Evolutionary conservation across 2,329 filamentous ascomycete genomes (phyloP).

Genomic region (Pseudovirgaria hyperparasitica): DNA sequence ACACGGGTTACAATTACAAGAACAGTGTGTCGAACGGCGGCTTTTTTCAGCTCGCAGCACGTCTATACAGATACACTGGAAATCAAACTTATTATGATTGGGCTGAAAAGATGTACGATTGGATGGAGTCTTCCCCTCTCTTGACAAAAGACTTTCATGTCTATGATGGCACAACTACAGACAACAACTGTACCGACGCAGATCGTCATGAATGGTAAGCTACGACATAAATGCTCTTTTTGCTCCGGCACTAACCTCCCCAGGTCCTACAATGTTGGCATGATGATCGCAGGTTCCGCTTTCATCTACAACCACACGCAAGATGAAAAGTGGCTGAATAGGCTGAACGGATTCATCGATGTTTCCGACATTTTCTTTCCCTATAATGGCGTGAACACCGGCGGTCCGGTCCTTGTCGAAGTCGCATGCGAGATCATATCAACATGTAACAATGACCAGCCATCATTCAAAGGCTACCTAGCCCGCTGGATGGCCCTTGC

Average conservation of each 20-base stretch:
- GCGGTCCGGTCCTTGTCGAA: slow-evolving; percentile 50
- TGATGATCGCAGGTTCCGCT: slow-evolving; percentile 26
- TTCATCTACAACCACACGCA: slow-evolving; percentile 49
- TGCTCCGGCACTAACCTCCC: slow-evolving; percentile 53
- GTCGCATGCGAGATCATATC: slow-evolving; percentile 48
- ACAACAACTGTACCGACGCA: slow-evolving; percentile 36
- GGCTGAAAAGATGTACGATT: slow-evolving; percentile 31
- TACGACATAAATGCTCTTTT: slow-evolving; percentile 51
- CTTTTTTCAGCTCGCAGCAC: slow-evolving; percentile 37
- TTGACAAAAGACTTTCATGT: slow-evolving; percentile 43
- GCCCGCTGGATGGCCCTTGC: slow-evolving; percentile 51
- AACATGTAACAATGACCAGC: slow-evolving; percentile 58
- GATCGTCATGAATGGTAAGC: slow-evolving; percentile 49
- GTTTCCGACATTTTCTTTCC: slow-evolving; percentile 37
- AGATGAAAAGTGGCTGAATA: slow-evolving; percentile 40
- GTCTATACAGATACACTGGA: slow-evolving; percentile 22
- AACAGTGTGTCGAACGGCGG: slow-evolving; percentile 40
- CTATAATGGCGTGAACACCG: slow-evolving; percentile 31
- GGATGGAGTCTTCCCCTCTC: slow-evolving; percentile 36
- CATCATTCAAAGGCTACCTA: slow-evolving; percentile 59
- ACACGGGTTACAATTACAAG: slow-evolving; percentile 37
- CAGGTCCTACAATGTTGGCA: slow-evolving; percentile 23
- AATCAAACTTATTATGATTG: slow-evolving; percentile 50
- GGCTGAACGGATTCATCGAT: slow-evolving; percentile 39
- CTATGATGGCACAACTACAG: slow-evolving; percentile 34